These are phyloP conservation scores for Helichrysum umbraculigerum DNA, from an alignment of 129 eudicot genomes.

Conservation along the genomic window DNA sequence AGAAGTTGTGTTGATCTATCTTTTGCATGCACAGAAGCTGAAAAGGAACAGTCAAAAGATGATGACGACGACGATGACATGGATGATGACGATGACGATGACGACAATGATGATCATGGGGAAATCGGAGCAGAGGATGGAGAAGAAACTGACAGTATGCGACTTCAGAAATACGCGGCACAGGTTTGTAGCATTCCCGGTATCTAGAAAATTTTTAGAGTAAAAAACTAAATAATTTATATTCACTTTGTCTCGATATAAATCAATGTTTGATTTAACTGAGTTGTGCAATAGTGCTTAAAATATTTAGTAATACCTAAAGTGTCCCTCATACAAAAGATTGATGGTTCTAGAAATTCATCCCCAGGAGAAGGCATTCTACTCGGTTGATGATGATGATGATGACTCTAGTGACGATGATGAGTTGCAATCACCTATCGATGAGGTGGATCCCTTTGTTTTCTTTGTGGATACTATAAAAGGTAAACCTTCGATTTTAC, in stretches of 20 bases:
- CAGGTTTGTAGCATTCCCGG: slow-evolving; percentile 47
- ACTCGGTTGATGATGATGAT: slow-evolving; percentile 65
- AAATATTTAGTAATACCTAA: not conserved
- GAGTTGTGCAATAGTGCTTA: not conserved
- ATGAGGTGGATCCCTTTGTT: slow-evolving; percentile 88
- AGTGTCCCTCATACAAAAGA: not conserved
- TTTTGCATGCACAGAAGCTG: slow-evolving; percentile 33
- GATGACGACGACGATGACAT: slow-evolving; percentile 63
- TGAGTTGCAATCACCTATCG: slow-evolving; percentile 92
- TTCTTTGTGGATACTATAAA: slow-evolving; percentile 81
- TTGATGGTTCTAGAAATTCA: not conserved
- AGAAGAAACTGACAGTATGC: slow-evolving; percentile 72
- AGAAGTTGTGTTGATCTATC: slow-evolving; percentile 11
- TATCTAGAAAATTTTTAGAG: not conserved
- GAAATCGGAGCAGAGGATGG: slow-evolving; percentile 93
- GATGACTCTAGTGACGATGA: slow-evolving; percentile 89
- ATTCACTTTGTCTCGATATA: no score
- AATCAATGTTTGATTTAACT: not conserved
- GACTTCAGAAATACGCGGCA: slow-evolving; percentile 75
- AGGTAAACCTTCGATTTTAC: slow-evolving; percentile 39
- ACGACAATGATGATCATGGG: slow-evolving; percentile 61
- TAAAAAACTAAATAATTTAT: not conserved
- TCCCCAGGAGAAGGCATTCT: slow-evolving; percentile 75
- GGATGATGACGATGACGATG: slow-evolving; percentile 78
- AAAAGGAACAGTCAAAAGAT: slow-evolving; percentile 43